Base-by-base conservation (phyloP, 2,329 filamentous ascomycete species). In the Sphaerulina populicola region DNA sequence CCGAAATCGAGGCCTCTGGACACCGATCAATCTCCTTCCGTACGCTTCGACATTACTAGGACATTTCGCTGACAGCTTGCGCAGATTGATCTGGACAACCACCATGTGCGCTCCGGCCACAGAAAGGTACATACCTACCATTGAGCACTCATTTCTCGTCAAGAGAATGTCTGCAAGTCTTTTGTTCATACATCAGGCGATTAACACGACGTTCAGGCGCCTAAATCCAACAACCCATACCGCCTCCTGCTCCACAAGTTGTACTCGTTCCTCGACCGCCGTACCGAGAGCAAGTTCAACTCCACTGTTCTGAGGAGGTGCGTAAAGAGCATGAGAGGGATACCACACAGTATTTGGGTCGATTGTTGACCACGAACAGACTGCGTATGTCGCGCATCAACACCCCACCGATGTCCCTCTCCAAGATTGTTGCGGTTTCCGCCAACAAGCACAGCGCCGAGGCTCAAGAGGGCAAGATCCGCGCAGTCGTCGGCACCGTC, bases 301-400 rank as follows among this genome's bases (percentile, higher is more conserved):
- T 94, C 95, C 81, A 87, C 93, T 69, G 83, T 98, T 71, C 87
- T 98, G 69, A 89, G 91, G 57, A 60, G 57, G 57, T 60, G 51
- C 46, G 57, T 58, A 42, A 52, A 57, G 33, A 56, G 56, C 44
- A 44, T 43, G 53, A 23, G 18, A 42, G 39, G 38, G 35, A 44
- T 15, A 36, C 31, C 45, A 38, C 42, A 29, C 49, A 38, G 7
- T 6, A 18, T n/a, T 23, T 23, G 30, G 41, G 41, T 33, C 47
- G 43, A 18, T 14, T 2, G 8, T 35, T 50, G 47, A 50, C 29
- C 44, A 37, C 36, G 31, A 29, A 50, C 74, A 88, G 93, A 70
- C 86, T 98, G 58, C 95, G 95, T 72, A 95, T 93, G 88, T 95
- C 89, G 74, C 88, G 90, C 77, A 95, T 94, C 78, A 97, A 97